Percentiles rank a stretch among this genome's conserved stretches.
phyloP scores from a whole-genome alignment of 306 rosid genomes.

The Styphnolobium japonicum region DNA sequence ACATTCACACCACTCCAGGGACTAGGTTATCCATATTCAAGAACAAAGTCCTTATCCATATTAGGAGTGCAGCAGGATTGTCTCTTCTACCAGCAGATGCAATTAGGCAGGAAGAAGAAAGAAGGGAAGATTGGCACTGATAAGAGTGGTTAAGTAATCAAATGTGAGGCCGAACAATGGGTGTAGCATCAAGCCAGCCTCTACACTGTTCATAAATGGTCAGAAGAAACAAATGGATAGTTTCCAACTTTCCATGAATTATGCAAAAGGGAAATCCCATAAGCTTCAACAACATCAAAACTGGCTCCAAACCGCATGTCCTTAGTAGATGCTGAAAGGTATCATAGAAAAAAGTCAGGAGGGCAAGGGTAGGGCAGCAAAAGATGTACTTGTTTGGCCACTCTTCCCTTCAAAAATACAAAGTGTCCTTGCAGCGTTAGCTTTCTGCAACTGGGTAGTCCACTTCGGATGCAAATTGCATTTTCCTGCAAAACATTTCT shows the following conservation, averaged over 20 bases:
- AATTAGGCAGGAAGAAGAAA: not conserved
- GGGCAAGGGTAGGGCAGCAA: not conserved
- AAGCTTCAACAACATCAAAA: not conserved
- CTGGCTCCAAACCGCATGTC: not conserved
- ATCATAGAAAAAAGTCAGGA: not conserved
- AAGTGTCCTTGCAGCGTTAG: not conserved
- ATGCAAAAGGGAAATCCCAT: not conserved
- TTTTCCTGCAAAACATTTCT: slow-evolving; percentile 29
- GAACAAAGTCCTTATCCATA: not conserved
- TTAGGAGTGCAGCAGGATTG: slow-evolving; percentile 7
- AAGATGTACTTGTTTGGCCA: not conserved
- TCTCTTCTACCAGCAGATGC: slow-evolving; percentile 17
- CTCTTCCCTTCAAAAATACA: not conserved
- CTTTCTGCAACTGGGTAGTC: slow-evolving; percentile 11
- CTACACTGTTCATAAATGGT: not conserved
- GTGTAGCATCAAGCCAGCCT: not conserved
- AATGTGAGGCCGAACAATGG: not conserved
- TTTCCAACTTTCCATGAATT: not conserved
- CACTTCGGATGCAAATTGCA: not conserved
- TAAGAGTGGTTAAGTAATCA: not conserved
- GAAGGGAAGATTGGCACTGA: not conserved
- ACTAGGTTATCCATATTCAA: slow-evolving; percentile 12
- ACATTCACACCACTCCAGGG: slow-evolving; percentile 14
- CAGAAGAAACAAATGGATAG: not conserved
- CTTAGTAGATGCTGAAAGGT: not conserved